phyloP scores from a whole-genome alignment of 179 eudicot species.

The Vitellaria paradoxa region DNA sequence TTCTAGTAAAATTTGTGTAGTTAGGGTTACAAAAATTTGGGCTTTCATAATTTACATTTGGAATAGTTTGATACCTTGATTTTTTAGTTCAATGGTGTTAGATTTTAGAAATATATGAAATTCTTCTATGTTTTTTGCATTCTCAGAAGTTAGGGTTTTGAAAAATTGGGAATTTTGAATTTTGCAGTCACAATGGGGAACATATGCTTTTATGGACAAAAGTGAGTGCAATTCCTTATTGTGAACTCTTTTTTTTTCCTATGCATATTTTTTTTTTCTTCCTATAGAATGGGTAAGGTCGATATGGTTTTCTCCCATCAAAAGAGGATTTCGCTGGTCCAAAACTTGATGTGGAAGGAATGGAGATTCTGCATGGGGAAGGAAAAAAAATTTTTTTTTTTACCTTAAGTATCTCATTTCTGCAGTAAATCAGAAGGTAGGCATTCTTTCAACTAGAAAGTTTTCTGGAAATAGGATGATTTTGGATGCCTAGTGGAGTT shows the following conservation, averaged over 20 bases:
- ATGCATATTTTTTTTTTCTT: neutral
- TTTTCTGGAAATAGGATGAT: neutral
- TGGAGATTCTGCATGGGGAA: neutral
- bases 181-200: constrained; percentile 65
- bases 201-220: constrained; percentile 37
- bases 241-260: neutral
- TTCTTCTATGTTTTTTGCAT: too few species aligned
- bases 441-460: neutral
- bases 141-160: too few species aligned
- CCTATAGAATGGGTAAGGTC: neutral
- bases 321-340: neutral
- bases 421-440: neutral
- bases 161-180: too few species aligned
- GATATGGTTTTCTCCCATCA: neutral
- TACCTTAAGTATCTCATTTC: neutral
- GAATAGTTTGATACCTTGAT: too few species aligned
- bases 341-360: neutral
- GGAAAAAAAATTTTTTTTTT: neutral
- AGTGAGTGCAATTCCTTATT: constrained; percentile 45
- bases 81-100: too few species aligned
- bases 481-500: neutral
- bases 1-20: too few species aligned
- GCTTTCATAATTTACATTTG: too few species aligned
- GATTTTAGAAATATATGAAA: too few species aligned
- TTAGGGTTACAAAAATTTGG: too few species aligned